Percentiles rank a stretch among this genome's conserved stretches.
Conservation (phyloP, 2,329 filamentous ascomycete genomes). For the Nigrospora sphaerica region DNA sequence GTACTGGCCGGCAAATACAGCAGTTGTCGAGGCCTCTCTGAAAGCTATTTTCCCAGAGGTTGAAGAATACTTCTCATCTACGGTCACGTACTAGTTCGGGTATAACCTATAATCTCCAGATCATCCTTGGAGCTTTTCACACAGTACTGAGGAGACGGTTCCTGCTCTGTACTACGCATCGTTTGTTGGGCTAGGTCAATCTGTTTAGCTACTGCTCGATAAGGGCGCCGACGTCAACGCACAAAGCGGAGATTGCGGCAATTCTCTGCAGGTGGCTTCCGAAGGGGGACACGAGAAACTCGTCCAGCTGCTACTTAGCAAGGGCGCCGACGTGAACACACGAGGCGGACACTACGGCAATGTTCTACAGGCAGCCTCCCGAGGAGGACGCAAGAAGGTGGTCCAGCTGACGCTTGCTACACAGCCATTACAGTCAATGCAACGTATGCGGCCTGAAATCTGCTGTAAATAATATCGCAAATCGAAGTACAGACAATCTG, state of each 20-base stretch:
- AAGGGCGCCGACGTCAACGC: not conserved
- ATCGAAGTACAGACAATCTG: too few relatives aligned
- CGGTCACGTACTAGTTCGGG: slow-evolving; percentile 12
- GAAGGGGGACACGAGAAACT: not conserved
- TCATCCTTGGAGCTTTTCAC: not conserved
- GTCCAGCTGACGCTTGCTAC: not conserved
- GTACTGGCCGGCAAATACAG: slow-evolving; percentile 12
- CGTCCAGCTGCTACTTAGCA: slow-evolving; percentile 1
- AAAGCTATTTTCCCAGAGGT: slow-evolving; percentile 7
- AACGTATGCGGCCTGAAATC: too few relatives aligned
- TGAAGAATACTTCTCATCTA: slow-evolving; percentile 11
- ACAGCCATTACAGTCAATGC: too few relatives aligned
- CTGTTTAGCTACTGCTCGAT: not conserved
- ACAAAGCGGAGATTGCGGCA: not conserved
- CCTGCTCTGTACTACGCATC: not conserved
- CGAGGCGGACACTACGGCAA: not conserved
- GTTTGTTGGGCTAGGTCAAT: not conserved
- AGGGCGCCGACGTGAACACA: slow-evolving; percentile 7
- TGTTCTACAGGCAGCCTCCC: not conserved
- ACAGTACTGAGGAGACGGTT: not conserved
- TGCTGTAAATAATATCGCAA: too few relatives aligned
- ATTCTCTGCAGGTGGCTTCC: not conserved
- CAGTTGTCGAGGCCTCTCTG: slow-evolving; percentile 5
- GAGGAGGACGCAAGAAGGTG: not conserved
- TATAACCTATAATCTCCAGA: not conserved